Evolutionary conservation across 805 yeast species (phyloP).

Genomic region (Dipodascopsis uninucleata): DNA sequence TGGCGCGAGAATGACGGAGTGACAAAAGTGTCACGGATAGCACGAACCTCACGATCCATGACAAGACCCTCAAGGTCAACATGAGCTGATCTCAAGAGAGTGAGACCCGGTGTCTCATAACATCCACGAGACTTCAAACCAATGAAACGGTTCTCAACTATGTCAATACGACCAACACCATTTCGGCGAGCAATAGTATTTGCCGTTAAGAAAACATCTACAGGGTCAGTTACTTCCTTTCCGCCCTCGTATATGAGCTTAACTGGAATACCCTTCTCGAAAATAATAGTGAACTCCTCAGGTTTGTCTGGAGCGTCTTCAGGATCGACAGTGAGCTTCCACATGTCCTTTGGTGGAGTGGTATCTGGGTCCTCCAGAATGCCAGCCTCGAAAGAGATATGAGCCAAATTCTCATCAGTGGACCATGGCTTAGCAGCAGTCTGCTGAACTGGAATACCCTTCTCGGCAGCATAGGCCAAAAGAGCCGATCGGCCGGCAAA

Average conservation of each 20-base stretch:
- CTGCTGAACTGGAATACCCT: conserved; percentile 91
- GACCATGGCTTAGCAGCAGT: conserved; percentile 99
- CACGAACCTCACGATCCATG: conserved; percentile 95
- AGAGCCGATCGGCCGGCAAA: conserved; percentile 98
- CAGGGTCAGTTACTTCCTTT: conserved; percentile 72
- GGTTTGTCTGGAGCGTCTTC: conserved; percentile 90
- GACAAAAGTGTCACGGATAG: conserved; percentile 92
- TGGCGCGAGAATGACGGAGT: conserved; percentile 86
- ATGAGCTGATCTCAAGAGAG: conserved; percentile 89
- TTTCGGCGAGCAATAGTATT: conserved; percentile 96
- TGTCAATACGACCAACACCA: conserved; percentile 99
- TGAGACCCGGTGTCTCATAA: conserved; percentile 98
- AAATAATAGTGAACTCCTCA: conserved; percentile 79
- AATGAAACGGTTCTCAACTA: conserved; percentile 97
- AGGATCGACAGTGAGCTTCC: conserved; percentile 98
- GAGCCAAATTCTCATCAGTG: conserved; percentile 98
- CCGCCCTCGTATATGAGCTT: conserved; percentile 66
- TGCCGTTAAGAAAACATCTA: conserved; percentile 87
- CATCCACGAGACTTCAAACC: conserved; percentile 99
- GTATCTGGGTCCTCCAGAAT: conserved; percentile 97
- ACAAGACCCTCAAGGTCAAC: conserved; percentile 96
- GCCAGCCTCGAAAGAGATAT: conserved; percentile 99
- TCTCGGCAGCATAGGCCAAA: conserved; percentile 86
- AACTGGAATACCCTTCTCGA: conserved; percentile 81
- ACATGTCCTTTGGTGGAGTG: conserved; percentile 99